Evolutionary conservation across 2,329 filamentous ascomycete species (phyloP).

Genomic region (Diplocarpon mali): DNA sequence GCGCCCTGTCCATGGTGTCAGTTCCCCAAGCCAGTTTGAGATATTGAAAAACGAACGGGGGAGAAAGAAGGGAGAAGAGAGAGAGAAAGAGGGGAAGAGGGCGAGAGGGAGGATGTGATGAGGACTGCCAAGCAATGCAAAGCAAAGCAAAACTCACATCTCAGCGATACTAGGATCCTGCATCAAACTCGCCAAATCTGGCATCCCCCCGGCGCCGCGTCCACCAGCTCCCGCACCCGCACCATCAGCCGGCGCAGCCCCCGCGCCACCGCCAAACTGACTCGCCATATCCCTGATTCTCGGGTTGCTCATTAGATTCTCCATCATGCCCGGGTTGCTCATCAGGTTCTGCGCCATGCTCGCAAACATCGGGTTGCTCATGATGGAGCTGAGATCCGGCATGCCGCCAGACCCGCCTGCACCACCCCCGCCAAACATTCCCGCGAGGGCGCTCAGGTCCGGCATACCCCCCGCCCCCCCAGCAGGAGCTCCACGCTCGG

Average conservation of each 20-base stretch:
- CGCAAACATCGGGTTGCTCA: constrained; percentile 98
- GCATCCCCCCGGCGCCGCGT: constrained; percentile 64
- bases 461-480: constrained; percentile 49
- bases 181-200: constrained; percentile 78
- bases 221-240: constrained; percentile 33
- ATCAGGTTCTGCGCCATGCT: constrained; percentile 96
- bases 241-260: constrained; percentile 31
- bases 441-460: constrained; percentile 57
- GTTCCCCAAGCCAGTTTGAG: not conserved
- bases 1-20: constrained; percentile 36
- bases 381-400: constrained; percentile 77
- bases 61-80: not conserved
- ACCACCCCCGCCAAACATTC: constrained; percentile 58
- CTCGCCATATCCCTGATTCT: constrained; percentile 78
- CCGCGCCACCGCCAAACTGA: constrained; percentile 49
- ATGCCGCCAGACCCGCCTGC: constrained; percentile 63
- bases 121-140: too few species aligned
- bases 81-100: too few species aligned
- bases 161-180: constrained; percentile 84
- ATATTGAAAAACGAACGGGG: too few species aligned
- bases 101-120: too few species aligned
- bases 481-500: constrained; percentile 38
- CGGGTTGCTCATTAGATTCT: constrained; percentile 90
- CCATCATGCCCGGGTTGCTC: constrained; percentile 90
- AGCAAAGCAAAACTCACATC: constrained; percentile 53